Base-by-base conservation (phyloP, 2,329 filamentous ascomycete species). In the Epichloe typhina region DNA sequence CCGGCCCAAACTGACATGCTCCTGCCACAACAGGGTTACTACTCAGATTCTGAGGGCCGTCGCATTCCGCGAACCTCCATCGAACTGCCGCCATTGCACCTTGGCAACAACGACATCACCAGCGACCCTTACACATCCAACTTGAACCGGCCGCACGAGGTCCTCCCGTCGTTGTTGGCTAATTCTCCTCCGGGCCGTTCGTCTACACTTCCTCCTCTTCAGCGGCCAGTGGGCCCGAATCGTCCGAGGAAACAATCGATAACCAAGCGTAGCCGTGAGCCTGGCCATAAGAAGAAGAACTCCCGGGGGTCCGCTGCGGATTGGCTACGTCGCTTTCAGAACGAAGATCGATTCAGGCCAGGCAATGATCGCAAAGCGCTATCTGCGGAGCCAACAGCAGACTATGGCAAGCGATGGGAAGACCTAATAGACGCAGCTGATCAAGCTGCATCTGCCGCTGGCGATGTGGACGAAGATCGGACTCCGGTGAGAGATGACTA, bases 391-490 rank as follows among this genome's bases (percentile, higher is more conserved):
- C 89, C 90, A 23, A 79, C 84, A 51, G 82, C 80, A 19, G 84
- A 86, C 53, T 86, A 86, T 68, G 89, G 88, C 57, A 95, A 93
- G 70, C 79, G 91, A 61, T 97, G 91, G 93, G 88, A 95, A 67
- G 91, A 97, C 66, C 75, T 97, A 54, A 94, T 97, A 57, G 90
- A 96, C 67, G 91, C 91, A 49, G 91, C 87, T 38, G 69, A 70
- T 53, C 68, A 71, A 50, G 69, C 77, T 50, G 89, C 91, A 35
- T 95, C 88, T 54, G 89, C 90, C 31, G 94, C 88, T 3, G 90
- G 95, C 69, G 91, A 84, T 60, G 78, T 93, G 62, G 88, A 95
- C 65, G 89, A 90, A 63, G 90, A 95, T 67, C 80, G 91, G 64
- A 94, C 88, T 64, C 87, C 87, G 62, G 87, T 94, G 78, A 75